Conservation (phyloP, 495 filamentous ascomycete genomes). For the Penicillium roqueforti region DNA sequence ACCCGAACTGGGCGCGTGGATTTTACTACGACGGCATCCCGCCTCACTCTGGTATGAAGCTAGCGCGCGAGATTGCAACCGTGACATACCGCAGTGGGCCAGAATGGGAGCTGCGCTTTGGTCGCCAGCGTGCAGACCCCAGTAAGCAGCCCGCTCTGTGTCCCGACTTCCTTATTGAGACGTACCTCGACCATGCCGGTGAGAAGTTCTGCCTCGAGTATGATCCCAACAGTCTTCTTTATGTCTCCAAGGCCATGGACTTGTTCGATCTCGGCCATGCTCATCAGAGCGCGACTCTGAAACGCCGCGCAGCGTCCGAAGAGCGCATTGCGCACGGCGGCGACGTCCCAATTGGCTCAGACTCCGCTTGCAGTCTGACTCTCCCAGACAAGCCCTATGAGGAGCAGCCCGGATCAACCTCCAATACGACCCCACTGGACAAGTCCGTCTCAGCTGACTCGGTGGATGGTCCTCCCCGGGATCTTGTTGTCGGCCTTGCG, state of each 20-base stretch:
- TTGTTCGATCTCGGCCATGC: slow-evolving; percentile 83
- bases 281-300: slow-evolving; percentile 52
- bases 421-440: slow-evolving; percentile 26
- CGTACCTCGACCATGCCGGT: slow-evolving; percentile 95
- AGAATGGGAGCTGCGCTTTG: slow-evolving; percentile 97
- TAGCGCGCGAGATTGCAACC: slow-evolving; percentile 94
- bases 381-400: slow-evolving; percentile 82
- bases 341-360: slow-evolving; percentile 20
- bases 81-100: slow-evolving; percentile 96
- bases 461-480: slow-evolving; percentile 54
- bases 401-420: slow-evolving; percentile 56
- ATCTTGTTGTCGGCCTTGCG: slow-evolving; percentile 72
- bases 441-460: slow-evolving; percentile 16
- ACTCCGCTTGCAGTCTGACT: slow-evolving; percentile 70
- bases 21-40: slow-evolving; percentile 90
- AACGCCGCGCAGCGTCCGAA: slow-evolving; percentile 47
- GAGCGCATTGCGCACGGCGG: slow-evolving; percentile 43
- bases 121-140: slow-evolving; percentile 79
- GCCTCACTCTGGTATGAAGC: slow-evolving; percentile 94
- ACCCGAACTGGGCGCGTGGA: slow-evolving; percentile 94
- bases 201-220: slow-evolving; percentile 99
- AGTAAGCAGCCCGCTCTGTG: slow-evolving; percentile 85
- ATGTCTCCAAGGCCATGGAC: slow-evolving; percentile 98
- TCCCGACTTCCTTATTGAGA: slow-evolving; percentile 96
- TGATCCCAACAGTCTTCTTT: slow-evolving; percentile 92